Evolutionary conservation across 2,329 filamentous ascomycete species (phyloP).

Genomic region (Colletotrichum lentis): DNA sequence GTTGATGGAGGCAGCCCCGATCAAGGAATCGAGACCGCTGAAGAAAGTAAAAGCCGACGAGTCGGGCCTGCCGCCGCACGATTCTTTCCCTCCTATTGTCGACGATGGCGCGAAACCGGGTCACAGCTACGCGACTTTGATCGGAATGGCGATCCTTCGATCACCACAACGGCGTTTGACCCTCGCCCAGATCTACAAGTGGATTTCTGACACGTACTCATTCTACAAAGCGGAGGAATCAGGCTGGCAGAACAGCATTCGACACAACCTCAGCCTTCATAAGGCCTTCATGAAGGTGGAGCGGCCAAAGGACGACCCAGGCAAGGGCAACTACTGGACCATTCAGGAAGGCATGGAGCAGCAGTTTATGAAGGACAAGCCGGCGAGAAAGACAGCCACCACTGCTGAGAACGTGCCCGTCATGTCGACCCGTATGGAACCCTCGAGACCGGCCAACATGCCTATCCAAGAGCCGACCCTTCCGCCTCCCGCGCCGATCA

Average conservation of each 20-base stretch:
- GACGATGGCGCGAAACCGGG: constrained; percentile 90
- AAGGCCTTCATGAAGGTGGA: constrained; percentile 97
- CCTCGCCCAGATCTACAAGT: constrained; percentile 96
- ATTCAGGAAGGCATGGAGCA: constrained; percentile 90
- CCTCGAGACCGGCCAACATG: constrained; percentile 53
- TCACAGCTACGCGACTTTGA: constrained; percentile 93
- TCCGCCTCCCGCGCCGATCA: constrained; percentile 54
- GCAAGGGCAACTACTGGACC: constrained; percentile 97
- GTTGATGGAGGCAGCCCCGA: constrained; percentile 76
- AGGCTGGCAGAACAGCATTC: constrained; percentile 99
- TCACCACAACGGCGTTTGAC: constrained; percentile 85
- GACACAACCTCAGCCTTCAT: constrained; percentile 95
- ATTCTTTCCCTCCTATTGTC: constrained; percentile 80
- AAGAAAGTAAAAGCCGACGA: constrained; percentile 76
- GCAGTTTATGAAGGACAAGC: constrained; percentile 89
- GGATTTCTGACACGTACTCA: constrained; percentile 94
- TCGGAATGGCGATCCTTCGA: constrained; percentile 94
- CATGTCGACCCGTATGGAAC: constrained; percentile 65
- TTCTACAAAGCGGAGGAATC: constrained; percentile 87
- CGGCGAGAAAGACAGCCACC: constrained; percentile 65
- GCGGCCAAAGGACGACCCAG: constrained; percentile 93
- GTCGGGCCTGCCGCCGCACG: constrained; percentile 68
- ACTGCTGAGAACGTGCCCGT: constrained; percentile 66
- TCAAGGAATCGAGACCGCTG: constrained; percentile 70
- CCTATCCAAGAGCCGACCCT: constrained; percentile 58